phyloP scores from a whole-genome alignment of 805 yeast species.

The Candida oleophila region DNA sequence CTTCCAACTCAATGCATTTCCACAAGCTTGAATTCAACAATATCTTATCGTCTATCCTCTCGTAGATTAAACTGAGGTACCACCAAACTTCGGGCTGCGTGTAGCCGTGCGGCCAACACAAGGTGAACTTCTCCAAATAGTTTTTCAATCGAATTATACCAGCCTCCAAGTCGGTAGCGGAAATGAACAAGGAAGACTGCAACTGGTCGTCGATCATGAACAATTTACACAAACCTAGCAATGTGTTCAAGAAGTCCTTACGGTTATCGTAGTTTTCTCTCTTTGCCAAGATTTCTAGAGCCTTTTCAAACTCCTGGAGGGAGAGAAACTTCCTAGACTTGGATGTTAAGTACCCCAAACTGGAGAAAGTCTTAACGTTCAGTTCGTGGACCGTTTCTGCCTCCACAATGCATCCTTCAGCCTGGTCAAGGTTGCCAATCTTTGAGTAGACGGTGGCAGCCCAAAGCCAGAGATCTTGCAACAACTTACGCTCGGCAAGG shows the following conservation, averaged over 20 bases:
- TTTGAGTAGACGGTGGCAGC: conserved; percentile 63
- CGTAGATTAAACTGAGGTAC: conserved; percentile 63
- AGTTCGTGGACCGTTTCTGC: conserved; percentile 53
- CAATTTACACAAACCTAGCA: conserved; percentile 55
- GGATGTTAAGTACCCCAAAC: conserved; percentile 47
- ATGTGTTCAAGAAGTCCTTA: conserved; percentile 46
- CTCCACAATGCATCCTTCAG: conserved; percentile 71
- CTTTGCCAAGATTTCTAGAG: conserved; percentile 46
- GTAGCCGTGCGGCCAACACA: conserved; percentile 39
- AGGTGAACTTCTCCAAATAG: conserved; percentile 37
- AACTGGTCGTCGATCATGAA: conserved; percentile 41
- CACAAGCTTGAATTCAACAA: conserved; percentile 52
- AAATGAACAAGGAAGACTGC: conserved; percentile 43
- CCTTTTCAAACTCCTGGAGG: conserved; percentile 62
- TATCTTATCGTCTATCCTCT: conserved; percentile 50
- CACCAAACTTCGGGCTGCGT: conserved; percentile 65
- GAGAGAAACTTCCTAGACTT: conserved; percentile 47
- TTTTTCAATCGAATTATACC: conserved; percentile 58
- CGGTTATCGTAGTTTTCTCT: conserved; percentile 20
- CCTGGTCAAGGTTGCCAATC: conserved; percentile 54
- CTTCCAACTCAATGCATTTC: conserved; percentile 65
- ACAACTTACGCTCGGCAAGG: conserved; percentile 31
- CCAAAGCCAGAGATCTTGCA: conserved; percentile 75
- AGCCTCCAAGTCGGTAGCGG: conserved; percentile 55
- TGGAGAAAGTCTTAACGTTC: conserved; percentile 48